Base-by-base conservation (phyloP, 129 eudicot genomes). In the Gnaphalium uliginosum region DNA sequence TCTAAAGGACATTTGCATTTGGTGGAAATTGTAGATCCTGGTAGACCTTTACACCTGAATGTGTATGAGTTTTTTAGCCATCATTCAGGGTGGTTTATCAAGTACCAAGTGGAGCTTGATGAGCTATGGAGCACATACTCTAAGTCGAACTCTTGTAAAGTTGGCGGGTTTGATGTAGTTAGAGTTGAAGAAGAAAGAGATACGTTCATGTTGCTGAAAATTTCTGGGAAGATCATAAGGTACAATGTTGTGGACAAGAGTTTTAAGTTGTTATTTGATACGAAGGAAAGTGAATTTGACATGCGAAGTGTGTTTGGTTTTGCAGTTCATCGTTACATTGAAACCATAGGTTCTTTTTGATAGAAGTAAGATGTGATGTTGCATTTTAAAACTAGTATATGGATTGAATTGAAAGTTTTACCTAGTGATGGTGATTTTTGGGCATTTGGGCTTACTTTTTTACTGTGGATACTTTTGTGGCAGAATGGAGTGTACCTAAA, bases 1-100 rank as follows among this genome's bases (percentile, higher is more conserved):
- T 79, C 81, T 32, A 4, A 58, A 39, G 86, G 83, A 43, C 84
- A 82, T 75, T 51, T 86, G 56, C 87, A 86, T 73, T 17, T 83
- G 33, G 78, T 83, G 26, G 77, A 80, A 54, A 13, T 9, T 15
- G 15, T n/a, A 1, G 4, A 17, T 5, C 27, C 11, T 63, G 58
- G 14, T n/a, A 72, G 9, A 21, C 19, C 1, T 41, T 7, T 41
- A 24, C 76, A 59, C 19, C 5, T 82, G 48, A 46, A 57, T 13
- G 86, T 82, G 60, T 82, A 67, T 27, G 86, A 77, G 74, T 73
- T 82, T 77, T 66, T 48, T 46, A 73, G 33, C 9, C 67, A 74
- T 29, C 64, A 73, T 63, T 78, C 74, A 0, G 68, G 78, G 4
- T 29, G 32, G 21, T 79, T 48, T 23, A 3, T 41, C 17, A 80